Conservation (phyloP, 257 asterid genomes). For the Penstemon eatonii region DNA sequence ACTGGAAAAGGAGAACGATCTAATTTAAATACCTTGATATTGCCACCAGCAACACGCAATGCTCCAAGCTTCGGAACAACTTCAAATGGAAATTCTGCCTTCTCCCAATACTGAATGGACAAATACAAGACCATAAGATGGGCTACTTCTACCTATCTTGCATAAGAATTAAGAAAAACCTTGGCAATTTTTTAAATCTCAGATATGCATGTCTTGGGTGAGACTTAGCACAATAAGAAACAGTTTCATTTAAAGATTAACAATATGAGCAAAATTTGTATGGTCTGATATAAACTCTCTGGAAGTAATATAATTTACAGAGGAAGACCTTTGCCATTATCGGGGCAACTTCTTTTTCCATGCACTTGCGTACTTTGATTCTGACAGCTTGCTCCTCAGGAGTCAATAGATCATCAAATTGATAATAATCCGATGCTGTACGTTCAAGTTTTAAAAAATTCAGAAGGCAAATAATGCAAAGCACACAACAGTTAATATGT, state of each 20-base stretch:
- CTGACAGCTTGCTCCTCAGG: slow-evolving; percentile 65
- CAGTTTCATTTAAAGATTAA: neutral
- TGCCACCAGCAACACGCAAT: slow-evolving; percentile 76
- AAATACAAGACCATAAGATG: slow-evolving; percentile 14
- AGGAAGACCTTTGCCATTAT: slow-evolving; percentile 74
- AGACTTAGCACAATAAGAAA: neutral
- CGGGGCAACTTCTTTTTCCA: slow-evolving; percentile 97
- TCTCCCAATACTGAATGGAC: slow-evolving; percentile 87
- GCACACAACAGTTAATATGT: neutral
- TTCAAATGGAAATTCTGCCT: slow-evolving; percentile 96
- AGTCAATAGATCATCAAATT: slow-evolving; percentile 79
- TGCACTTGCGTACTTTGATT: slow-evolving; percentile 71
- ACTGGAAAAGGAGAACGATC: slow-evolving; percentile 1
- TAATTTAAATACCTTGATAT: slow-evolving; percentile 59
- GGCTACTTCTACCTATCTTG: neutral
- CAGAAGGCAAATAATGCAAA: neutral
- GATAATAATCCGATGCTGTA: slow-evolving; percentile 91
- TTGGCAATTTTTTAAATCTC: neutral
- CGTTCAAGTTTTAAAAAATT: neutral
- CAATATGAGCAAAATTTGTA: neutral
- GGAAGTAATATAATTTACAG: neutral
- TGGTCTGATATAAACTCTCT: neutral
- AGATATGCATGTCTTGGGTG: neutral
- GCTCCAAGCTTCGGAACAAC: slow-evolving; percentile 84
- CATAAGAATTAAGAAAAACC: slow-evolving; percentile 6